Conservation (phyloP, 257 asterid genomes). For the Solanum sejunctum region DNA sequence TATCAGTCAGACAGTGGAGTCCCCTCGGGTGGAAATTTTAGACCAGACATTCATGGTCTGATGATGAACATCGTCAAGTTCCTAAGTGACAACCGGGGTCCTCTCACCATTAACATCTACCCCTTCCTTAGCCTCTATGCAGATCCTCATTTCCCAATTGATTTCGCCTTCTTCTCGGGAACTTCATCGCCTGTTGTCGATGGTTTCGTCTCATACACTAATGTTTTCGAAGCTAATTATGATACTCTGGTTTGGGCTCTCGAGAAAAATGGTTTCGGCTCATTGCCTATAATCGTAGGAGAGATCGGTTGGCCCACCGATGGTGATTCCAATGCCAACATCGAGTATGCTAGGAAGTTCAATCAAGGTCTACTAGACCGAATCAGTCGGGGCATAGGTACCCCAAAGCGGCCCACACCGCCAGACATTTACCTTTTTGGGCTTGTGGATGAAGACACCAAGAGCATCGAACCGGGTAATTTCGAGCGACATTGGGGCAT, state of each 20-base stretch:
- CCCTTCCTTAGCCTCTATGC: conserved; percentile 33
- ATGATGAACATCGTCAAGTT: conserved; percentile 27
- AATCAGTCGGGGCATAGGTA: conserved; percentile 43
- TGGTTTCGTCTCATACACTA: conserved; percentile 46
- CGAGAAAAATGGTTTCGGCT: conserved; percentile 55
- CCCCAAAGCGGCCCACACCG: conserved; percentile 52
- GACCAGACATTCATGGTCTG: conserved; percentile 19
- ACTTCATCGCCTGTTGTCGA: conserved; percentile 48
- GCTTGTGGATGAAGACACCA: conserved; percentile 61
- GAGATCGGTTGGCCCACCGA: conserved; percentile 96
- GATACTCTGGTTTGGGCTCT: conserved; percentile 74
- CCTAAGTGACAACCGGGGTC: conserved; percentile 21
- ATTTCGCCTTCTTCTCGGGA: conserved; percentile 57
- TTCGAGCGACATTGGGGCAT: conserved; percentile 95
- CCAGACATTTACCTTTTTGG: conserved; percentile 59
- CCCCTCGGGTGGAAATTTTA: conserved; percentile 31
- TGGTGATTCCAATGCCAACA: conserved; percentile 51
- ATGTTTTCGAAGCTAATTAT: conserved; percentile 83
- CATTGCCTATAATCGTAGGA: conserved; percentile 58
- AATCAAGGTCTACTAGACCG: conserved; percentile 62
- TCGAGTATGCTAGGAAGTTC: conserved; percentile 46
- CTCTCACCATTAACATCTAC: conserved; percentile 31
- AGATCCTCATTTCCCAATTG: conserved; percentile 30
- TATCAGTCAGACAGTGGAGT: conserved; percentile 14
- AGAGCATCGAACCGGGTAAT: conserved; percentile 65